Evolutionary conservation across 441 rosid genomes (phyloP).

Genomic region (Erodium trifolium): DNA sequence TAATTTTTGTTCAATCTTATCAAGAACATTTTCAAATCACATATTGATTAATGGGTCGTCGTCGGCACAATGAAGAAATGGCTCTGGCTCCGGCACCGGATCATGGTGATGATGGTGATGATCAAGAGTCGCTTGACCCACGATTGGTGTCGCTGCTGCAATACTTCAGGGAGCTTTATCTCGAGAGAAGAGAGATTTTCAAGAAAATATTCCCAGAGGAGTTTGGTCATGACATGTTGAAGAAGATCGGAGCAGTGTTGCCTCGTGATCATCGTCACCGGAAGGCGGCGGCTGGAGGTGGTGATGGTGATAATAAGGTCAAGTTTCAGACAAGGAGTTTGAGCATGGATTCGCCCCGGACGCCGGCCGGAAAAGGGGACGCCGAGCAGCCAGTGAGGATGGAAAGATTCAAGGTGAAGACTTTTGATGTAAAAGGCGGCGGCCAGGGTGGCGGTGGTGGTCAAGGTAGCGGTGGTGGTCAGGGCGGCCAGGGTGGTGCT

Average conservation of each 20-base stretch:
- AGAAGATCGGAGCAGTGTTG: background rate
- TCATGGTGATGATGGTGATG: conserved; percentile 7
- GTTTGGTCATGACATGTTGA: background rate
- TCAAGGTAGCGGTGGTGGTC: no score
- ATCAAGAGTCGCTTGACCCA: background rate
- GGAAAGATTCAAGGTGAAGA: background rate
- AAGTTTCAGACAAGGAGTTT: background rate
- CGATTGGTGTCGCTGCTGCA: conserved; percentile 20
- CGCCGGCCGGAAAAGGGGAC: background rate
- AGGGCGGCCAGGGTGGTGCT: no score
- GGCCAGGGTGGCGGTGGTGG: background rate
- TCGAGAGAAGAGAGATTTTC: conserved; percentile 22
- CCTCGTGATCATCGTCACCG: background rate
- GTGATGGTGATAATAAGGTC: background rate
- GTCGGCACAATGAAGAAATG: background rate
- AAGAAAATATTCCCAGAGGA: conserved; percentile 21
- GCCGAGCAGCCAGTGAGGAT: background rate
- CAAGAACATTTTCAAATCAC: background rate
- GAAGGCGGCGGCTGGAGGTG: background rate
- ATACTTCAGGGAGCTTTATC: conserved; percentile 24
- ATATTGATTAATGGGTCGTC: background rate
- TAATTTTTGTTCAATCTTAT: no score
- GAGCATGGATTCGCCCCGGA: background rate
- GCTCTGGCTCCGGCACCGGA: background rate
- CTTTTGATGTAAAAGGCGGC: background rate